These are phyloP conservation scores for Chrysoporthe cubensis DNA, from an alignment of 2,329 filamentous ascomycete species.

Conservation along the genomic window DNA sequence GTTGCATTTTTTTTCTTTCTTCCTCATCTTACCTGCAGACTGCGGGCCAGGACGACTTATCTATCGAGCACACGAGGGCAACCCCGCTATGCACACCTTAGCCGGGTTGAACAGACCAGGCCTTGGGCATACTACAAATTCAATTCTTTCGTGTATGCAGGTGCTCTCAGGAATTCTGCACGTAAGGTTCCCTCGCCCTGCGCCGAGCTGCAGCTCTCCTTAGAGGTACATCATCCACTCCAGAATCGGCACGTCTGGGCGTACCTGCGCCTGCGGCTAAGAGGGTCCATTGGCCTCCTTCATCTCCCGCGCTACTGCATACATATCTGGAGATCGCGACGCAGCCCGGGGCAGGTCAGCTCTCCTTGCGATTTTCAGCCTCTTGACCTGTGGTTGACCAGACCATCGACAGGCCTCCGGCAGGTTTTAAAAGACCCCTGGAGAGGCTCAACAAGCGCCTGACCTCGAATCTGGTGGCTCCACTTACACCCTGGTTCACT, in stretches of 20 bases:
- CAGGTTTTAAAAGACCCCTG: constrained; percentile 8
- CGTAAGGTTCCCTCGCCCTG: constrained; percentile 32
- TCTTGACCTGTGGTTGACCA: constrained; percentile 4
- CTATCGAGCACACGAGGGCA: neutral
- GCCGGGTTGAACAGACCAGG: neutral
- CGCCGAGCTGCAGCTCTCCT: constrained; percentile 37
- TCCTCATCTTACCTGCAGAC: neutral
- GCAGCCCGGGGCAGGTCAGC: constrained; percentile 4
- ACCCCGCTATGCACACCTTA: neutral
- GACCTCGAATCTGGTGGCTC: constrained; percentile 17
- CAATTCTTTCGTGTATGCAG: constrained; percentile 40
- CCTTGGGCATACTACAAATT: neutral
- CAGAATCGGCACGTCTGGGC: constrained; percentile 19
- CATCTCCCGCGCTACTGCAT: constrained; percentile 21
- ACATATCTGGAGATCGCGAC: constrained; percentile 7
- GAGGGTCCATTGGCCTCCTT: constrained; percentile 27
- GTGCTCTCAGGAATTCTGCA: constrained; percentile 20
- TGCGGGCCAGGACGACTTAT: neutral
- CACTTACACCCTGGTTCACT: constrained; percentile 26
- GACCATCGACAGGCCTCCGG: constrained; percentile 17
- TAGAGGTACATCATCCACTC: constrained; percentile 35
- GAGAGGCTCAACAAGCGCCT: constrained; percentile 23
- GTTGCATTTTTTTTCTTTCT: neutral
- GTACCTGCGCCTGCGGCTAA: constrained; percentile 28
- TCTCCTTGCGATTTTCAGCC: constrained; percentile 8